Percentiles rank a stretch among this genome's conserved stretches.
Conservation (phyloP, 257 asterid genomes). For the Solanum lycopersicoides region DNA sequence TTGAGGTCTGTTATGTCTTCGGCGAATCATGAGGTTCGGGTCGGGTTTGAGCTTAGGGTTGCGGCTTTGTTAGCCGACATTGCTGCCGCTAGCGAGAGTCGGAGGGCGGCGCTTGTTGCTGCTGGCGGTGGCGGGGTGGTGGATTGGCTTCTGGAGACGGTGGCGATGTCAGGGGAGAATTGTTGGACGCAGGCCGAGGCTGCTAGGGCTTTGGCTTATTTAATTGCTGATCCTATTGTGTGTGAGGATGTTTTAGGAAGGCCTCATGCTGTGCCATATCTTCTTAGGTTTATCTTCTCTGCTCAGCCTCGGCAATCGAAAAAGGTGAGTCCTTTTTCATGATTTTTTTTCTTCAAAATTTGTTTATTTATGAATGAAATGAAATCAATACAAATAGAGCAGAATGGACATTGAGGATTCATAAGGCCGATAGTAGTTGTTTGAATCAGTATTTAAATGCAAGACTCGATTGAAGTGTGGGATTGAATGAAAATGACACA, state of each 20-base stretch:
- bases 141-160: conserved; percentile 91
- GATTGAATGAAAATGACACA: background rate
- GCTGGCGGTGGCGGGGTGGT: conserved; percentile 96
- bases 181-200: conserved; percentile 80
- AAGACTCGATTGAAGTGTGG: background rate
- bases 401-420: background rate
- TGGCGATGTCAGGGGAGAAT: conserved; percentile 35
- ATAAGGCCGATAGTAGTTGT: background rate
- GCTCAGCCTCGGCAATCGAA: conserved; percentile 74
- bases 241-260: conserved; percentile 64
- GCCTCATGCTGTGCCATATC: conserved; percentile 77
- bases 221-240: conserved; percentile 79
- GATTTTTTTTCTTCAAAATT: background rate
- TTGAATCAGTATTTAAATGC: background rate
- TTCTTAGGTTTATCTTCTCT: conserved; percentile 86
- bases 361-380: background rate
- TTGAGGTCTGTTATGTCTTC: conserved; percentile 86
- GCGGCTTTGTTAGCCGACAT: conserved; percentile 94
- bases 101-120: conserved; percentile 87
- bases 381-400: background rate
- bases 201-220: conserved; percentile 88
- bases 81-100: conserved; percentile 79
- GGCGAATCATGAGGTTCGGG: conserved; percentile 90
- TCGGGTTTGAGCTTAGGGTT: conserved; percentile 87
- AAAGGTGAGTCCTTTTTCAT: conserved; percentile 30